phyloP scores from a whole-genome alignment of 345 rosid genomes.

The Sonneratia caseolaris region DNA sequence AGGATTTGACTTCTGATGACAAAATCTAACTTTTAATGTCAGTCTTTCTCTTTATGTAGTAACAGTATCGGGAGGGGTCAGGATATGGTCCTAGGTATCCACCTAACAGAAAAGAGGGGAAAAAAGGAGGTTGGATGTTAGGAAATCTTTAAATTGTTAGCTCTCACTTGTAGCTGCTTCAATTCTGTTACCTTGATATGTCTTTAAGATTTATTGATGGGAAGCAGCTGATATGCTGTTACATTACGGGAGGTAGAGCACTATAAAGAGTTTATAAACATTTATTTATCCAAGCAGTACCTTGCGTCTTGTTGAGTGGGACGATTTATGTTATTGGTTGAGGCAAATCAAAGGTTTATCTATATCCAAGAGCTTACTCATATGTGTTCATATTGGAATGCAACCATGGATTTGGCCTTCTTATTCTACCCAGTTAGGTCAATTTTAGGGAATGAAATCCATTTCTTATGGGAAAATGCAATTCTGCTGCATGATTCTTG shows the following conservation, averaged over 20 bases:
- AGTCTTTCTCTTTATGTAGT: background rate
- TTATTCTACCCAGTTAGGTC: background rate
- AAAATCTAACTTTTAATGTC: background rate
- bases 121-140: background rate
- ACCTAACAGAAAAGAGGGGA: background rate
- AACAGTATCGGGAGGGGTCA: background rate
- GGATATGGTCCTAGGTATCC: background rate
- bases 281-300: background rate
- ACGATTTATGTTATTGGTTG: too few species aligned
- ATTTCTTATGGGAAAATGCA: background rate
- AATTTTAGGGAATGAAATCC: background rate
- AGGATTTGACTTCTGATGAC: background rate
- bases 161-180: background rate
- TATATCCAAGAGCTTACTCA: background rate
- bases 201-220: background rate
- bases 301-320: background rate
- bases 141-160: background rate
- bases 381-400: background rate
- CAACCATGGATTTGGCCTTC: background rate
- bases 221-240: background rate
- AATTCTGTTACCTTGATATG: background rate
- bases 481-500: background rate
- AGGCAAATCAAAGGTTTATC: background rate
- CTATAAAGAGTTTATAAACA: background rate
- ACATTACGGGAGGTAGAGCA: background rate